phyloP scores from a whole-genome alignment of 179 eudicot species.

The Patellifolia procumbens region DNA sequence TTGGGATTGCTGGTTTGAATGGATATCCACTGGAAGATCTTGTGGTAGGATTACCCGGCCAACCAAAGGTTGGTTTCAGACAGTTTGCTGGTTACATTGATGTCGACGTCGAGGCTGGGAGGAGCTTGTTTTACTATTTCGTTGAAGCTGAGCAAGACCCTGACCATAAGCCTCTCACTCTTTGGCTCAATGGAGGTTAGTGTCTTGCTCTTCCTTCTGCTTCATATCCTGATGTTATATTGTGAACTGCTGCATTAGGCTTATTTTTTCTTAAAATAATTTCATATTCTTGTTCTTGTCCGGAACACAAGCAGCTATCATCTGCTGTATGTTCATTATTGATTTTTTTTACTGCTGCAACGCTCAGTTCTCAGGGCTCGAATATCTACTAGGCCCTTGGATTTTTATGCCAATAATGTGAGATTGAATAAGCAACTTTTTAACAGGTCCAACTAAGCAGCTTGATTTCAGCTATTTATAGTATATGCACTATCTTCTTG shows the following conservation, averaged over 20 bases:
- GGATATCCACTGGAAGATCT: slow-evolving; percentile 75
- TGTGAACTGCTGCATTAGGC: background rate
- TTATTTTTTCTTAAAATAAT: no score
- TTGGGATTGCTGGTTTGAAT: slow-evolving; percentile 33
- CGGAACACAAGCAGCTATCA: background rate
- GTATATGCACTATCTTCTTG: no score
- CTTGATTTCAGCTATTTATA: background rate
- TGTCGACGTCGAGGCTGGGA: slow-evolving; percentile 71
- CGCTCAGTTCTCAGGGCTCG: background rate
- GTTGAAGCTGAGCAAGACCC: slow-evolving; percentile 68
- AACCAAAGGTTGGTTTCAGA: slow-evolving; percentile 68
- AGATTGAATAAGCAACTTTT: background rate
- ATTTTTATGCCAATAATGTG: background rate
- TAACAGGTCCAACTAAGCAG: no score
- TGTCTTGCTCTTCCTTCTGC: background rate
- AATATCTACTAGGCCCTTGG: background rate
- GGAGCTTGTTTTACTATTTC: slow-evolving; percentile 86
- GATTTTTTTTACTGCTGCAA: background rate
- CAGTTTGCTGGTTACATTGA: slow-evolving; percentile 85
- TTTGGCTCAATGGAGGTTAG: slow-evolving; percentile 94
- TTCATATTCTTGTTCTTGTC: background rate
- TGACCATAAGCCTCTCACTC: slow-evolving; percentile 62
- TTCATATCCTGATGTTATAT: background rate
- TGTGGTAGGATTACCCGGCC: slow-evolving; percentile 69
- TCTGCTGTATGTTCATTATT: background rate